Conservation (phyloP, 106 monocot genomes). For the Dioscorea dumetorum region DNA sequence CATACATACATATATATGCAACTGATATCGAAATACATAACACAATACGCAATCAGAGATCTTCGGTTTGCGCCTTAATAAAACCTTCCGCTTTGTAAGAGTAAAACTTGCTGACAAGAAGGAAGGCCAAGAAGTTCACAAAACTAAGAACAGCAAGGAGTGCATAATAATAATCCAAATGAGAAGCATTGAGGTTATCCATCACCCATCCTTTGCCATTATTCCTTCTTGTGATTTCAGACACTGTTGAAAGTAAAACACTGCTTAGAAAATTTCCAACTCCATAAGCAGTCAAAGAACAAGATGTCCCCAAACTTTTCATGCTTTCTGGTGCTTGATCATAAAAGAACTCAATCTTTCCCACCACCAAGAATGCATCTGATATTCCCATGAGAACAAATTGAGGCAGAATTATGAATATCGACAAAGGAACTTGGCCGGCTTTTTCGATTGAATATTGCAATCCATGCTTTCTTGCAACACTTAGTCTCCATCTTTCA, state of each 20-base stretch:
- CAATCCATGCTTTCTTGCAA: constrained; percentile 10
- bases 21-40: too few relatives aligned
- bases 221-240: background rate
- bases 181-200: background rate
- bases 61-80: too few relatives aligned
- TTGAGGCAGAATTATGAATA: constrained; percentile 51
- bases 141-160: constrained; percentile 17
- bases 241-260: background rate
- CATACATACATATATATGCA: too few relatives aligned
- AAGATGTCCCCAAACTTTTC: constrained; percentile 18
- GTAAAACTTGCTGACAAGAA: background rate
- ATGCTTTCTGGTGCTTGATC: background rate
- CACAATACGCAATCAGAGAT: too few relatives aligned
- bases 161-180: constrained; percentile 11
- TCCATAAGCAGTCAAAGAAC: background rate
- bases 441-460: too few relatives aligned
- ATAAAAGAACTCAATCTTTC: constrained; percentile 9
- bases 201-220: constrained; percentile 6
- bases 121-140: constrained; percentile 16
- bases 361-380: constrained; percentile 45
- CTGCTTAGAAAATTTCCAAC: constrained; percentile 6
- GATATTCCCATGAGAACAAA: constrained; percentile 49
- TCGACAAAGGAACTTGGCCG: background rate
- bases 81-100: too few relatives aligned
- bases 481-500: constrained; percentile 17